Base-by-base conservation (phyloP, 108 stramenopile genomes). In the Craspedostauros australis region DNA sequence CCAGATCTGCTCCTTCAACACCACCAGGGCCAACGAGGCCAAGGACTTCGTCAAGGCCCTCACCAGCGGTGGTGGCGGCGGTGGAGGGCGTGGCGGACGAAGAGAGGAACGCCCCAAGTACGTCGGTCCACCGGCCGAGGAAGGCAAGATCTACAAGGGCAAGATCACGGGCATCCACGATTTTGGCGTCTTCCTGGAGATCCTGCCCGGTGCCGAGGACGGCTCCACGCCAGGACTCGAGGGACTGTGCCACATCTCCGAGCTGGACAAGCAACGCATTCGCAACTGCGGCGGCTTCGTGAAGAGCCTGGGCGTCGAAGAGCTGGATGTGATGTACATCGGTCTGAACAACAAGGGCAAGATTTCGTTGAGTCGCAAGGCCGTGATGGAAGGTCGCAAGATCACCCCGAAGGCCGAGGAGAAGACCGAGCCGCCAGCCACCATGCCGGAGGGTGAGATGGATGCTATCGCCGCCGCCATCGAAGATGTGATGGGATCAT, bases 131-230 rank as follows among this genome's bases (percentile, higher is more conserved):
- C 76, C 68, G 4, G 82, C 88, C 20, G 88, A 78, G 16, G 88
- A 80, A 56, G 82, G 80, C 0, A 53, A 69, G 33, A 57, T 43
- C 2, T 91, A 91, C 69, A 84, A 31, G 5, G 84, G 81, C 24
- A 82, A 77, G 52, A 83, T 91, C 38, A 86, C 78, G 5, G 84
- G 84, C 8, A 69, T 91, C 39, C 84, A 91, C 48, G 54, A 73
- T 16, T 91, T 86, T 57, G 88, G 88, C n/a, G 84, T 86, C 3
- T 91, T 91, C 49, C 29, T 86, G 14, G 84, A 84, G 47, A 72
- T 91, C 37, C 41, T 91, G 59, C 86, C 86, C n/a, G 86, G 82
- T 25, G 76, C 86, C 4, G 86, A 88, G 45, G 86, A 88, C 62
- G 83, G 80, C 11, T 84, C 82, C 3, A 59, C 64, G 21, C 91